Evolutionary conservation across 2,329 filamentous ascomycete species (phyloP), one percentile per base, ranked within the genome.

Genomic region (Botrytis tulipae): DNA sequence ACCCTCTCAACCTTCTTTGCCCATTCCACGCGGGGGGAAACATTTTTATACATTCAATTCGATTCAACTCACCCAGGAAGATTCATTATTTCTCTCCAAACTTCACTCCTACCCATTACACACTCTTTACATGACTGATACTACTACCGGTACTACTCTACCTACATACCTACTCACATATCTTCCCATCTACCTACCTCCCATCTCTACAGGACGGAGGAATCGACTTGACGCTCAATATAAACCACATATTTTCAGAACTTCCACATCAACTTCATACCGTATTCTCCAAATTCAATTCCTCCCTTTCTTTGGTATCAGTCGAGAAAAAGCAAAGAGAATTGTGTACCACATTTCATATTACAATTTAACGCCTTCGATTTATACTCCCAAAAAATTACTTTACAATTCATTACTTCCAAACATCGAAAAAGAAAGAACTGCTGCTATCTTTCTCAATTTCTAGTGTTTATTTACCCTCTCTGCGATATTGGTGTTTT

Each of bases 401-500:
- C n/a, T 66, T 66, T 14, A n/a, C 48, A 40, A 61, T 61, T 61
- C 25, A 66, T 35, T 66, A 37, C 51, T 57, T 22, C 10, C 2
- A 59, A 57, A 59, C 48, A 44, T 59, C 37, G 37, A 70, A 70
- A 70, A 70, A 70, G 51, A 70, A 70, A 70, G 51, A 70, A 35
- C 51, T 70, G 59, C 32, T 59, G 59, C 32, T 22, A 25, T 70
- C 37, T 29, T 29, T 70, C 66, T 42, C 8, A 46, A 37, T 70
- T 70, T 57, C 29, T 32, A 35, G 37, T 60, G 51, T 70, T 70
- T 70, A 70, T 62, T 62, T 46, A 71, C 54, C 54, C 18, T 62
- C 7, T 32, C n/a, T 59, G 14, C 48, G 32, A 51, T 40, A 16
- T 22, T 29, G 40, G 22, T 54, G 46, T 71, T 62, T 67, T 51